Percentiles rank a stretch among this genome's conserved stretches.
These are phyloP conservation scores for Diaporthe longicolla DNA, from an alignment of 2,329 filamentous ascomycete species.

Conservation along the genomic window DNA sequence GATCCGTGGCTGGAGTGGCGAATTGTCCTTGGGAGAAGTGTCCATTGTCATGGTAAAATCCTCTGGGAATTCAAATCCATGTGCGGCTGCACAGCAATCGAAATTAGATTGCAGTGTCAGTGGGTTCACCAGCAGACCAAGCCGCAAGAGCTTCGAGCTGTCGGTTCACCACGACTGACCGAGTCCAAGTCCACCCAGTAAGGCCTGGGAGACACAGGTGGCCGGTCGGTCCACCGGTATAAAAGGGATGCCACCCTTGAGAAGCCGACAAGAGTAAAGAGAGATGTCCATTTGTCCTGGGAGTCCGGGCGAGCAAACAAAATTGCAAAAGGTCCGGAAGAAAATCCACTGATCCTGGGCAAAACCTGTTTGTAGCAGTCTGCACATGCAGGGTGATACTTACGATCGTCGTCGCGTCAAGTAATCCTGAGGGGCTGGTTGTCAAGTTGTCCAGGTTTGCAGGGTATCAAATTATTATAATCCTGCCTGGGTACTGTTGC, in stretches of 20 bases:
- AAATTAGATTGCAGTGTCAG: constrained; percentile 29
- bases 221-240: not conserved
- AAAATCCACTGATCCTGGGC: constrained; percentile 15
- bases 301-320: not conserved
- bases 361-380: constrained; percentile 36
- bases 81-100: constrained; percentile 42
- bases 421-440: not conserved
- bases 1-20: not conserved
- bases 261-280: constrained; percentile 11
- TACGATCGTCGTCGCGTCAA: constrained; percentile 18
- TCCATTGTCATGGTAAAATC: not conserved
- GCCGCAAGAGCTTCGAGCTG: not conserved
- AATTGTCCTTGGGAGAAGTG: accelerated
- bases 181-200: not conserved
- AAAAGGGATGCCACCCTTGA: not conserved
- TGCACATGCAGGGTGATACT: constrained; percentile 34
- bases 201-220: not conserved
- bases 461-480: too few relatives aligned
- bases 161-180: not conserved
- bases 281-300: not conserved
- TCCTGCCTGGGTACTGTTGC: not conserved
- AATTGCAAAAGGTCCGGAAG: not conserved
- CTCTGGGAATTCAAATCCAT: not conserved
- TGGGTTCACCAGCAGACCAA: constrained; percentile 2
- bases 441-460: not conserved